Conservation (phyloP, 768 basidiomycete species). For the Mycena galopus region DNA sequence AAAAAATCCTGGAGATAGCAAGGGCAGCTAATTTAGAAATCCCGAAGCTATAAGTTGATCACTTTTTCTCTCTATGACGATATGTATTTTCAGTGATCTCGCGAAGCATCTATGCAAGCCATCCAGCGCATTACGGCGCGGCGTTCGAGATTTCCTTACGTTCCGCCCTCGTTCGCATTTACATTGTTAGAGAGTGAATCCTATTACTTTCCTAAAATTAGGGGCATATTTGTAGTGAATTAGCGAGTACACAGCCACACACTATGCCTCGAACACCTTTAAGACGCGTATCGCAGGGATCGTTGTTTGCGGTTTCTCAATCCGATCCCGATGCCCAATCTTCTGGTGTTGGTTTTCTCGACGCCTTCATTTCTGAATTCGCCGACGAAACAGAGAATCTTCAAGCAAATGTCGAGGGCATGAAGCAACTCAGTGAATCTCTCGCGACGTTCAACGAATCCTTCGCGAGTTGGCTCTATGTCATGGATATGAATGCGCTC, state of each 20-base stretch:
- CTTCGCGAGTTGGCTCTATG: conserved; percentile 92
- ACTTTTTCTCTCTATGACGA: too few relatives aligned
- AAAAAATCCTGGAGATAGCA: conserved; percentile 59
- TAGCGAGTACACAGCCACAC: too few relatives aligned
- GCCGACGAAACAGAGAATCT: conserved; percentile 89
- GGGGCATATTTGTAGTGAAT: too few relatives aligned
- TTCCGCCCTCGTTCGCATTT: too few relatives aligned
- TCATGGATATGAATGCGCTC: conserved; percentile 94
- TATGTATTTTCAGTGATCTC: too few relatives aligned
- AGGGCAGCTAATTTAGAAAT: conserved; percentile 59
- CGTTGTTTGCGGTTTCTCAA: conserved; percentile 86
- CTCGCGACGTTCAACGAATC: conserved; percentile 92
- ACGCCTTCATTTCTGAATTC: conserved; percentile 87
- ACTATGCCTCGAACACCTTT: conserved; percentile 79
- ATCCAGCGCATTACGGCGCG: too few relatives aligned
- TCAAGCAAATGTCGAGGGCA: conserved; percentile 78
- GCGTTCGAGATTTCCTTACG: too few relatives aligned
- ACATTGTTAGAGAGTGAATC: too few relatives aligned
- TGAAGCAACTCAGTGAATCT: conserved; percentile 79
- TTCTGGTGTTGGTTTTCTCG: conserved; percentile 87
- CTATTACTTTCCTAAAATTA: too few relatives aligned
- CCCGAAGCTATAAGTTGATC: conserved; percentile 40
- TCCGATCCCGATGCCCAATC: conserved; percentile 83
- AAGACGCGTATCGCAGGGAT: conserved; percentile 91
- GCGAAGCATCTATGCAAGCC: too few relatives aligned